These are phyloP conservation scores for Pythium brassicae DNA, from an alignment of 352 stramenopile genomes.

Conservation along the genomic window DNA sequence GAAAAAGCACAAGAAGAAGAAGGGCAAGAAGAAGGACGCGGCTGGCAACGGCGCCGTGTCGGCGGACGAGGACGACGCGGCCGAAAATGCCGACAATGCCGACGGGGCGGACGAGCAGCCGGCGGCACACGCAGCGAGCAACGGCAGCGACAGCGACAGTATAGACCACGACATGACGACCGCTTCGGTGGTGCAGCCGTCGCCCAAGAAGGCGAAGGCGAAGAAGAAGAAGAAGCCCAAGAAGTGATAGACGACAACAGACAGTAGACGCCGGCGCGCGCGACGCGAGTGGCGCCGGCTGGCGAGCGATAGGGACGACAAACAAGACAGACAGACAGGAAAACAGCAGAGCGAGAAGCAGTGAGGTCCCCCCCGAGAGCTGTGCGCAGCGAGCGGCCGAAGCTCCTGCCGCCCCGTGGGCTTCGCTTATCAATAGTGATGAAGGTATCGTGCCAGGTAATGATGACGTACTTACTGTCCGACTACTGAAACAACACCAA, in stretches of 20 bases:
- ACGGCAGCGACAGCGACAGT: constrained; percentile 10
- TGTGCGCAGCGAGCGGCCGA: too few species aligned
- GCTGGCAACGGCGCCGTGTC: background rate
- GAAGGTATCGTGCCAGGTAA: too few species aligned
- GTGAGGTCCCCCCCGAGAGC: too few species aligned
- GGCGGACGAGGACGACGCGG: constrained; percentile 9
- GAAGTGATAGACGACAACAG: constrained; percentile 34
- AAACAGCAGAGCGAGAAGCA: too few species aligned
- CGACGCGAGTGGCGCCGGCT: too few species aligned
- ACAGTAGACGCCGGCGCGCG: background rate
- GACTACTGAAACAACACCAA: too few species aligned
- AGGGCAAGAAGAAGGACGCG: constrained; percentile 22
- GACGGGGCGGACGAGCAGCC: background rate
- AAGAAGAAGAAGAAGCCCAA: constrained; percentile 48
- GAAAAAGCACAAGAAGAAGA: constrained; percentile 74
- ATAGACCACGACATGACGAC: constrained; percentile 6
- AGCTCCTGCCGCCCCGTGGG: too few species aligned
- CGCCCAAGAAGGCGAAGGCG: constrained; percentile 35
- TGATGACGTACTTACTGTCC: too few species aligned
- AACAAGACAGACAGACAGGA: too few species aligned
- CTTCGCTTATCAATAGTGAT: too few species aligned
- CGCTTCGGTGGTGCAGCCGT: background rate
- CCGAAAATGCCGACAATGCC: constrained; percentile 11
- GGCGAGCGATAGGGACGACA: background rate
- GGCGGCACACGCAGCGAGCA: background rate